phyloP scores from a whole-genome alignment of 2,329 filamentous ascomycete species.

The Talaromyces sp. region DNA sequence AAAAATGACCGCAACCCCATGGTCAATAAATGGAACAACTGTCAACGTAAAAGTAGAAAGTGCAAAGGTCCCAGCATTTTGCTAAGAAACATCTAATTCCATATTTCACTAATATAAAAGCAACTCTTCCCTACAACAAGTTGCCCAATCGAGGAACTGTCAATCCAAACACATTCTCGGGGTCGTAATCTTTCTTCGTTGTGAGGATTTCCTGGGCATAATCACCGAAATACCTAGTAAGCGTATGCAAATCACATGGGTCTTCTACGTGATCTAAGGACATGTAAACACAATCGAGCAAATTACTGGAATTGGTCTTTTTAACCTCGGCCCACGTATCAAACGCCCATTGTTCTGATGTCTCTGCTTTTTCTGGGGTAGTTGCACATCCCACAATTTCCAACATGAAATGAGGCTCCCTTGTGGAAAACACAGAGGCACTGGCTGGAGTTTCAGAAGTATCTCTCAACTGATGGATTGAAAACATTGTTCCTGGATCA shows the following conservation, averaged over 20 bases:
- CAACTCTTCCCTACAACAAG: neutral
- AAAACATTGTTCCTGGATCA: constrained; percentile 23
- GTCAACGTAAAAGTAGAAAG: no score
- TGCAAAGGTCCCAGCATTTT: neutral
- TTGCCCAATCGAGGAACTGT: constrained; percentile 3
- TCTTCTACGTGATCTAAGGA: constrained; percentile 23
- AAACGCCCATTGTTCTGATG: constrained; percentile 24
- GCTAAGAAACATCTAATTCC: neutral
- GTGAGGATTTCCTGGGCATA: constrained; percentile 24
- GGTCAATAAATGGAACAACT: neutral
- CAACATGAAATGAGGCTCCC: constrained; percentile 31
- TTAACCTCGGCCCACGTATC: constrained; percentile 21
- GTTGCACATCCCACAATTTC: constrained; percentile 28
- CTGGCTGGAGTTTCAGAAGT: constrained; percentile 10
- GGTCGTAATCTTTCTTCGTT: constrained; percentile 33
- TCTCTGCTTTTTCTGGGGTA: constrained; percentile 19
- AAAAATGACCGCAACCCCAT: no score
- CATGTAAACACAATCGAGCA: constrained; percentile 15
- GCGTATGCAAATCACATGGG: constrained; percentile 19
- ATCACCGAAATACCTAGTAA: constrained; percentile 2
- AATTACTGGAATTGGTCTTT: neutral
- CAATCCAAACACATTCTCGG: constrained; percentile 29
- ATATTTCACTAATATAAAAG: neutral
- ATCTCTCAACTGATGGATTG: constrained; percentile 24
- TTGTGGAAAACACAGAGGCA: constrained; percentile 26